phyloP scores from a whole-genome alignment of 345 rosid species.

The Sonneratia caseolaris region DNA sequence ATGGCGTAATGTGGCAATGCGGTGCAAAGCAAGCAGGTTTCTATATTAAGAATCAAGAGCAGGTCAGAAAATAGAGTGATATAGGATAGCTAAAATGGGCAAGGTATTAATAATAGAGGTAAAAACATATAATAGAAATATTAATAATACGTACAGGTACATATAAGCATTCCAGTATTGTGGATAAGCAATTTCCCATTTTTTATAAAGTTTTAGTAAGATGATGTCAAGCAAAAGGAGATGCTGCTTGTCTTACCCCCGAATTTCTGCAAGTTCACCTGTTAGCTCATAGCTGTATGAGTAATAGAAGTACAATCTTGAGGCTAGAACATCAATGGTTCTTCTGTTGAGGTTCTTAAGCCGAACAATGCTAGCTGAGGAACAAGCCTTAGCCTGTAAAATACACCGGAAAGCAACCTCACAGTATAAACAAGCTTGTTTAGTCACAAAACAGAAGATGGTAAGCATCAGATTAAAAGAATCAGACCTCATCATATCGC shows the following conservation, averaged over 20 bases:
- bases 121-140: too few relatives aligned
- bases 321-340: conserved; percentile 73
- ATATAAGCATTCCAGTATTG: too few relatives aligned
- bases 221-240: not conserved
- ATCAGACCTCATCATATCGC: conserved; percentile 46
- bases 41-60: conserved; percentile 17
- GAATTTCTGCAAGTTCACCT: conserved; percentile 74
- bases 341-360: conserved; percentile 62
- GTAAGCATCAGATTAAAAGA: not conserved
- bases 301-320: conserved; percentile 66
- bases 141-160: too few relatives aligned
- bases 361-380: conserved; percentile 61
- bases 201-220: not conserved
- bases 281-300: conserved; percentile 71
- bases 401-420: conserved; percentile 2
- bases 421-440: not conserved
- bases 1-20: conserved; percentile 72
- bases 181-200: too few relatives aligned
- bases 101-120: too few relatives aligned
- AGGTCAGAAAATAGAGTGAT: not conserved
- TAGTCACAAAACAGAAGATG: not conserved
- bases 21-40: conserved; percentile 68
- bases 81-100: not conserved
- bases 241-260: conserved; percentile 41
- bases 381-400: conserved; percentile 79